Conservation (phyloP, 768 basidiomycete species). For the Lepiota venenata region DNA sequence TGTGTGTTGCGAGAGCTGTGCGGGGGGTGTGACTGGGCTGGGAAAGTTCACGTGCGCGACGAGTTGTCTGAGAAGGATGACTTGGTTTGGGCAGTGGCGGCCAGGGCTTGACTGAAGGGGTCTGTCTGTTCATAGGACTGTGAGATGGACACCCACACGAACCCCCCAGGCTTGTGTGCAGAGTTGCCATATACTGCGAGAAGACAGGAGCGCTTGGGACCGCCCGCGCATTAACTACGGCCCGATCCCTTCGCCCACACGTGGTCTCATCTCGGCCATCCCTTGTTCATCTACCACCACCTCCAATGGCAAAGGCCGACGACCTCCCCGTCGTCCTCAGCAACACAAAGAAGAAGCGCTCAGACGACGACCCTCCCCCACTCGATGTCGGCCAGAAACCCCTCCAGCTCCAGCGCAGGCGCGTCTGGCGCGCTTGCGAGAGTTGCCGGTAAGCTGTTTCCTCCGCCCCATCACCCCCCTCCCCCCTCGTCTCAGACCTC, state of each 20-base stretch:
- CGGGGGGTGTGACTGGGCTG: too few relatives aligned
- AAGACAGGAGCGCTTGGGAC: not conserved
- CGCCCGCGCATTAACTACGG: constrained; percentile 11
- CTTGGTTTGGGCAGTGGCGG: not conserved
- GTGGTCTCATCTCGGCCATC: constrained; percentile 16
- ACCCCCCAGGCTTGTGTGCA: not conserved
- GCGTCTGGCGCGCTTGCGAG: constrained; percentile 91
- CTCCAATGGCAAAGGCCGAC: constrained; percentile 48
- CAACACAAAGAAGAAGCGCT: constrained; percentile 75
- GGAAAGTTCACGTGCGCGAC: too few relatives aligned
- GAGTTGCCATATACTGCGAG: not conserved
- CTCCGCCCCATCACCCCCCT: constrained; percentile 17
- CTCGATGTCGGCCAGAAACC: constrained; percentile 64
- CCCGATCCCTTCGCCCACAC: constrained; percentile 22
- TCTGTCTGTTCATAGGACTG: not conserved
- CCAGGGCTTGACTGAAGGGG: not conserved
- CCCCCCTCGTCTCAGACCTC: constrained; percentile 13
- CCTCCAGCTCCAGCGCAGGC: constrained; percentile 69
- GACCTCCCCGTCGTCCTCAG: constrained; percentile 44
- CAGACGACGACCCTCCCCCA: constrained; percentile 54
- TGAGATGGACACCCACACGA: not conserved
- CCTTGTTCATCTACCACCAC: constrained; percentile 19
- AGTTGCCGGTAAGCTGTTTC: constrained; percentile 66
- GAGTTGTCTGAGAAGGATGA: too few relatives aligned
- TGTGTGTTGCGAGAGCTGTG: not conserved